phyloP scores from a whole-genome alignment of 177 flowering plant species.

The Vitis hybrid region DNA sequence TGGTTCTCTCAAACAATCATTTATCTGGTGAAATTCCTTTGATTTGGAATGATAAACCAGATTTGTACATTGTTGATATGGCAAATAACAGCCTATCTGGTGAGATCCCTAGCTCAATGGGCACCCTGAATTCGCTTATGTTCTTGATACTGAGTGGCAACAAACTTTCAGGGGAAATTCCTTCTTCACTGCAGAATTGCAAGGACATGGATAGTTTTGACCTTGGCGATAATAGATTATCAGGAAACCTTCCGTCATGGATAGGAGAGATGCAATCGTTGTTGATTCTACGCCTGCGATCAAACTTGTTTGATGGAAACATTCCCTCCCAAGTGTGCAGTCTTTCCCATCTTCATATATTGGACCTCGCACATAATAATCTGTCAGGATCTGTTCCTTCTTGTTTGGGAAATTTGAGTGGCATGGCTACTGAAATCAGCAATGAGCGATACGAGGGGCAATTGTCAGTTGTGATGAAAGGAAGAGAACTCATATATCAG shows the following conservation, averaged over 20 bases:
- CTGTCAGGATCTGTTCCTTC: slow-evolving; percentile 19
- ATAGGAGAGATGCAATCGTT: slow-evolving; percentile 11
- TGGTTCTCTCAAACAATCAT: slow-evolving; percentile 6
- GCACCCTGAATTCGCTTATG: background rate
- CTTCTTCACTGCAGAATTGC: slow-evolving; percentile 15
- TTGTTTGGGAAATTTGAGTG: slow-evolving; percentile 5
- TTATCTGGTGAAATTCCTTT: slow-evolving; percentile 17
- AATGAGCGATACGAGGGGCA: too few species aligned
- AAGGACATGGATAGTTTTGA: slow-evolving; percentile 1
- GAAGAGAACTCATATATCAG: too few species aligned
- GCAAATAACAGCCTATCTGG: slow-evolving; percentile 14
- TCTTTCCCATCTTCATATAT: slow-evolving; percentile 18
- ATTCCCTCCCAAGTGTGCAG: slow-evolving; percentile 12
- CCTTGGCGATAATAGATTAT: slow-evolving; percentile 16
- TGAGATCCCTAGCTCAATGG: background rate
- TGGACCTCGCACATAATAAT: slow-evolving; percentile 22
- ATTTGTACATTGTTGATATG: slow-evolving; percentile 5
- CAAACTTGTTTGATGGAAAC: slow-evolving; percentile 7
- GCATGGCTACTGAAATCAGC: too few species aligned
- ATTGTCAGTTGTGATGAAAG: too few species aligned
- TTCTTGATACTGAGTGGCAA: slow-evolving; percentile 14
- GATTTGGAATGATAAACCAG: background rate
- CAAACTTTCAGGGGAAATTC: slow-evolving; percentile 18
- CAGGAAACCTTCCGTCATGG: slow-evolving; percentile 22
- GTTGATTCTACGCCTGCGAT: slow-evolving; percentile 6